Conservation (phyloP, 768 basidiomycete species). For the Cystoderma amianthinum region DNA sequence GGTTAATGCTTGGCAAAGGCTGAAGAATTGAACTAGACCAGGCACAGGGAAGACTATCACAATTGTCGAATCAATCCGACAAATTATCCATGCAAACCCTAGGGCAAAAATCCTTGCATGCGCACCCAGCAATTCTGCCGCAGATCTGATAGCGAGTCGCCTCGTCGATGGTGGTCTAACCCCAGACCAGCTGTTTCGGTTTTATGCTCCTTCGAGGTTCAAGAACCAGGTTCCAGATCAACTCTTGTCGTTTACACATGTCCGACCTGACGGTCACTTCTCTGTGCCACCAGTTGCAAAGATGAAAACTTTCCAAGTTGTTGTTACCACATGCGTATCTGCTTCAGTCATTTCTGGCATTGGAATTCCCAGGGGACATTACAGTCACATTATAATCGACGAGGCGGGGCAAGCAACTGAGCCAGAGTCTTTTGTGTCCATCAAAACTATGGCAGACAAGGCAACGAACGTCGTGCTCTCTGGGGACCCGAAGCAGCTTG, state of each 20-base stretch:
- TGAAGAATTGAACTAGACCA: constrained; percentile 32
- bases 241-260: constrained; percentile 28
- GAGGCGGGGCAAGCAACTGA: constrained; percentile 72
- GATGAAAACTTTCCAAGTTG: constrained; percentile 38
- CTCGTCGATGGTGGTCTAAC: constrained; percentile 20
- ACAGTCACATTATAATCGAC: constrained; percentile 62
- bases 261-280: constrained; percentile 27
- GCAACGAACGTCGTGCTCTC: constrained; percentile 54
- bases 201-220: constrained; percentile 45
- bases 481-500: constrained; percentile 68
- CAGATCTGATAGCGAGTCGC: constrained; percentile 48
- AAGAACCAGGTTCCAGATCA: constrained; percentile 38
- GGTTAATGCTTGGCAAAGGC: too few species aligned
- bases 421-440: constrained; percentile 54
- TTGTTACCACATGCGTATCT: constrained; percentile 64
- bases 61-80: constrained; percentile 50
- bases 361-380: constrained; percentile 55
- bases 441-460: constrained; percentile 51
- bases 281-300: constrained; percentile 27
- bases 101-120: constrained; percentile 45
- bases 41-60: constrained; percentile 68
- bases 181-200: constrained; percentile 39
- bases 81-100: constrained; percentile 33
- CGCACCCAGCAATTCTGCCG: constrained; percentile 62
- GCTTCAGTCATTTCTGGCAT: constrained; percentile 48